Base-by-base conservation (phyloP, 495 filamentous ascomycete species). In the Bathelium albidoporum region DNA sequence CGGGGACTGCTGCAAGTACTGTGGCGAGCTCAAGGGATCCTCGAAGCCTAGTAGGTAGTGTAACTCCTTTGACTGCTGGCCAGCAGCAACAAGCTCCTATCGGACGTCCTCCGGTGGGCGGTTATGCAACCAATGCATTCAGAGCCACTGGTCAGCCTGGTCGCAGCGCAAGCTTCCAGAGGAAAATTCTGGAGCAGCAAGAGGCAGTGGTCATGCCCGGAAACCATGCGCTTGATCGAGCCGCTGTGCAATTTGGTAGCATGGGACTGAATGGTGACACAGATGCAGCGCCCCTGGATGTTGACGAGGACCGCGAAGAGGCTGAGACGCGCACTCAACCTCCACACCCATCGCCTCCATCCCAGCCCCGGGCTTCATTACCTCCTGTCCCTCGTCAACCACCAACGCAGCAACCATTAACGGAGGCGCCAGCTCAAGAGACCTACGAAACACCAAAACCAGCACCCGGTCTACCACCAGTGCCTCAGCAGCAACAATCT, bases 141-240 rank as follows among this genome's bases (percentile, higher is more conserved):
- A 95, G 93, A 76, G 89, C 91, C 22, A 85, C 87, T 44, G 73
- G 80, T 73, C 64, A 71, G 39, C 66, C 80, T 52, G 74, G 75
- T 45, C 85, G 92, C 52, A 85, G 86, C 31, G 81, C 90, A 32
- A 89, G 86, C 68, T 89, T 86, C 70, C 85, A 92, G 71, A 85
- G 92, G 31, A 86, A 89, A 65, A 82, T 96, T 45, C 81, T 95
- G 69, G 91, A 97, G 66, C 94, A 99, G 70, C 91, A 93, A 71
- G 95, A 99, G 73, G 90, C 92, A 20, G 94, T 99, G 39, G 89
- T 96, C 59, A 97, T 99, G 94, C 94, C 94, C 32, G 91, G 90
- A n/a, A 96, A 97, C 75, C 91, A 95, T 69, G 91, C 91, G 43
- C 89, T 98, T 10, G 91, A 96, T 72, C 86, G 90, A 60, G 83